Base-by-base conservation (phyloP, 345 rosid genomes). In the Clausena lansium region DNA sequence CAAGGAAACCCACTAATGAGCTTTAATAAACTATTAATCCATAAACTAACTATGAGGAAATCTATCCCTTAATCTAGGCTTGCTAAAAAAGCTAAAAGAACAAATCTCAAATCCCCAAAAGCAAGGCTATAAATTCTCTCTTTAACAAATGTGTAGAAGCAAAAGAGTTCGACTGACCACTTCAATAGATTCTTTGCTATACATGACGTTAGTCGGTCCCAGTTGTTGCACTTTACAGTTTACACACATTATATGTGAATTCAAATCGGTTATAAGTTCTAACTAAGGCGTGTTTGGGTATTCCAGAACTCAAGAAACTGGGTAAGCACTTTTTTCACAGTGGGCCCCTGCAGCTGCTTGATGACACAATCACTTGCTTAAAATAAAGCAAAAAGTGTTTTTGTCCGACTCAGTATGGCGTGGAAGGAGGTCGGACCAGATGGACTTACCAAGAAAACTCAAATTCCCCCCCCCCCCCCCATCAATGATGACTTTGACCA, bases 321-420 rank as follows among this genome's bases (percentile, higher is more conserved):
- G 67, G 1, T 3, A 62, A 54, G 81, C 84, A 79, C 86, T 73
- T 74, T 73, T 65, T 50, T 6, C 11, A 10, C 9, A 32, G 58
- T 63, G 84, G 84, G 73, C 17, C 81, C 81, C 77, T 4, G 20
- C 2, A 14, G 57, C 57, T 52, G 57, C 20, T 45, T 13, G 86
- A 70, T 80, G 88, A 80, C 84, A 73, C 84, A 81, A 77, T 72
- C 85, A 71, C 71, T 47, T 75, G 64, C 39, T 54, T 7, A 71
- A 55, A 71, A 55, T 25, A 32, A 84, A 70, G 67, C 33, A n/a
- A 79, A 86, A 86, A 84, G 84, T 63, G 82, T 6, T 78, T 88
- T 84, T 84, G 87, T 87, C 87, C 24, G 81, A 88, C 90, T 87
- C 90, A 85, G 75, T 75, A 61, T 84, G 89, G 85, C 65, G 85